A percentile compares a stretch with the other conserved stretches of the same genome.
Evolutionary conservation across 1,284 basidiomycete genomes (phyloP).

Genomic region (Trichosporon sp.): DNA sequence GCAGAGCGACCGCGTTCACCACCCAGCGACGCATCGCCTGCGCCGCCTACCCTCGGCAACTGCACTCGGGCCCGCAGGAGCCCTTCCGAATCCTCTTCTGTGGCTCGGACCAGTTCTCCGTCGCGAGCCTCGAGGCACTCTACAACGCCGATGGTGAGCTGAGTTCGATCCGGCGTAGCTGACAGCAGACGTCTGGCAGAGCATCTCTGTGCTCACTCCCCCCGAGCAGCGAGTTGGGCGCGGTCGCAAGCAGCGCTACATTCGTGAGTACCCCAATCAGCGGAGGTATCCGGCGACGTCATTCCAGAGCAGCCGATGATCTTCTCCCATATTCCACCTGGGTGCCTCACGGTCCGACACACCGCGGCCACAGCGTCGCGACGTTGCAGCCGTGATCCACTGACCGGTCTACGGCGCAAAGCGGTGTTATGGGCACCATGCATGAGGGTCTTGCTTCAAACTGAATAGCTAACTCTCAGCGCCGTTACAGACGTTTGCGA

Average conservation of each 20-base stretch:
- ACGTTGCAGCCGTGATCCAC: background rate
- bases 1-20: background rate
- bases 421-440: background rate
- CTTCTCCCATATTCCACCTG: slow-evolving; percentile 1
- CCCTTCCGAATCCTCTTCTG: slow-evolving; percentile 50
- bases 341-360: background rate
- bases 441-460: background rate
- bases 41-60: background rate
- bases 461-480: slow-evolving; percentile 13
- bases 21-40: background rate
- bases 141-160: slow-evolving; percentile 40
- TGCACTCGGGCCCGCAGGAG: slow-evolving; percentile 9
- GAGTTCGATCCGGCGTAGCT: background rate
- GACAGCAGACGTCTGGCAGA: slow-evolving; percentile 40
- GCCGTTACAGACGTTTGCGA: slow-evolving; percentile 24
- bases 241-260: slow-evolving; percentile 20
- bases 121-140: slow-evolving; percentile 42
- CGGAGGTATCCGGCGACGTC: slow-evolving; percentile 7
- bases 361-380: background rate
- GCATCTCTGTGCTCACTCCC: slow-evolving; percentile 38
- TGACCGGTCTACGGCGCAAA: background rate
- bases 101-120: slow-evolving; percentile 51
- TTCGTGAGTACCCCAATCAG: slow-evolving; percentile 11
- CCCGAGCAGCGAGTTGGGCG: slow-evolving; percentile 28
- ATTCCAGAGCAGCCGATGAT: slow-evolving; percentile 10